phyloP scores from a whole-genome alignment of 140 eudicot species.

The Oenanthe javanica region DNA sequence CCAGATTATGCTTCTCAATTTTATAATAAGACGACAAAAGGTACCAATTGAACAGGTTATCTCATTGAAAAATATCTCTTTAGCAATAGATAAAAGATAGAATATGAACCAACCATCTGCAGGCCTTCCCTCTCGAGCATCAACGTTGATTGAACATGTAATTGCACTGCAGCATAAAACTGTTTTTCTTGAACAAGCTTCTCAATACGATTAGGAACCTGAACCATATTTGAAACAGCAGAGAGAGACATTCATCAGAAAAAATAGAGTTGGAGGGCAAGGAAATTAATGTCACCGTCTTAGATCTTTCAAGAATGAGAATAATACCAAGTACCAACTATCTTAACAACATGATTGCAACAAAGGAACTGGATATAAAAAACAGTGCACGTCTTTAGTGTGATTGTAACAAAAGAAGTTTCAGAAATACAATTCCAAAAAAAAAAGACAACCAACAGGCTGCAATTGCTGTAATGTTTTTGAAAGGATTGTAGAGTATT shows the following conservation, averaged over 20 bases:
- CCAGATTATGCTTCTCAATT: constrained; percentile 7
- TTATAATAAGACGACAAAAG: too few relatives aligned
- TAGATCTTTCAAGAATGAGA: background rate
- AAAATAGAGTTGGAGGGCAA: background rate
- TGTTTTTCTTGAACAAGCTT: constrained; percentile 87
- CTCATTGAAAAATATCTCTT: background rate
- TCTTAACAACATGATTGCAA: background rate
- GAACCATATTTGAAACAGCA: constrained; percentile 17
- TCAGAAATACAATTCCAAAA: background rate
- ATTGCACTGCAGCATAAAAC: constrained; percentile 84
- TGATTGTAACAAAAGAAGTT: background rate
- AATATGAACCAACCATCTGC: constrained; percentile 60
- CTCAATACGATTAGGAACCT: constrained; percentile 95
- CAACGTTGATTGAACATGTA: constrained; percentile 86
- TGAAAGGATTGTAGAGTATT: background rate
- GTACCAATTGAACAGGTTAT: background rate
- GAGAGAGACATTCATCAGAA: constrained; percentile 2
- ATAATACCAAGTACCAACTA: background rate
- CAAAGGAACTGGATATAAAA: background rate
- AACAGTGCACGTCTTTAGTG: background rate
- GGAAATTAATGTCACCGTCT: background rate
- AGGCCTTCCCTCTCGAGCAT: constrained; percentile 99
- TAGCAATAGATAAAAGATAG: background rate
- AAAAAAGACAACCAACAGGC: background rate
- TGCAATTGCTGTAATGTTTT: background rate